A percentile compares a stretch with the other conserved stretches of the same genome.
These are phyloP conservation scores for Thalassiosira profunda DNA, from an alignment of 108 stramenopile genomes.

Conservation along the genomic window DNA sequence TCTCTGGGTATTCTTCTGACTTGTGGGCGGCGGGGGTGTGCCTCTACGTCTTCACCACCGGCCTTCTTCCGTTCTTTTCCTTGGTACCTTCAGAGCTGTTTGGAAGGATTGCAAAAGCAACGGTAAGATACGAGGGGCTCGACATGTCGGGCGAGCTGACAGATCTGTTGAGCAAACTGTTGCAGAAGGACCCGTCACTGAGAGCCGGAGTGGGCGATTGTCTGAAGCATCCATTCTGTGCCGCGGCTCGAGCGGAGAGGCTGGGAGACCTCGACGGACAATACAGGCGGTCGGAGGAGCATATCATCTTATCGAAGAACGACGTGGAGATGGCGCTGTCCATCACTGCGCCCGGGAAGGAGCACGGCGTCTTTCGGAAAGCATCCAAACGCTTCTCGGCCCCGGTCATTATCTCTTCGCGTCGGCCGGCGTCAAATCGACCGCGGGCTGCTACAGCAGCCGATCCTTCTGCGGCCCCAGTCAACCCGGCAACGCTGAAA, in stretches of 20 bases:
- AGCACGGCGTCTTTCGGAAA: too few relatives aligned
- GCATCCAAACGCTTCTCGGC: too few relatives aligned
- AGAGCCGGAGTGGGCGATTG: constrained; percentile 89
- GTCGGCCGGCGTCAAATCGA: too few relatives aligned
- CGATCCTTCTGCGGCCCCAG: too few relatives aligned
- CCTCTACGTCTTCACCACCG: constrained; percentile 89
- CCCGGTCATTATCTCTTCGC: too few relatives aligned
- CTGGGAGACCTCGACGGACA: constrained; percentile 37
- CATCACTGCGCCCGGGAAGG: not conserved
- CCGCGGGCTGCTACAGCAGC: too few relatives aligned
- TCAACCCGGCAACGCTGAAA: too few relatives aligned
- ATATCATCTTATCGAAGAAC: not conserved
- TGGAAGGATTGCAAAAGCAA: constrained; percentile 59
- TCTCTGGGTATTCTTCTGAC: constrained; percentile 91
- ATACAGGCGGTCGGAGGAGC: not conserved
- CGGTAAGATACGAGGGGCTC: constrained; percentile 52
- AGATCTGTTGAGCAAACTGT: constrained; percentile 60
- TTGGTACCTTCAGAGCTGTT: constrained; percentile 71
- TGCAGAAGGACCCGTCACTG: constrained; percentile 71
- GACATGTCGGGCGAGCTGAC: constrained; percentile 59
- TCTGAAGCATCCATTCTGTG: constrained; percentile 76
- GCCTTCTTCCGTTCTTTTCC: constrained; percentile 85
- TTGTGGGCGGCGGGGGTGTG: constrained; percentile 94
- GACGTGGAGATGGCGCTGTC: not conserved
- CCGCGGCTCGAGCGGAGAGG: constrained; percentile 56